Percentiles rank a stretch among this genome's conserved stretches.
Conservation (phyloP, 2,329 filamentous ascomycete genomes). For the Microdochium trichocladiopsis region DNA sequence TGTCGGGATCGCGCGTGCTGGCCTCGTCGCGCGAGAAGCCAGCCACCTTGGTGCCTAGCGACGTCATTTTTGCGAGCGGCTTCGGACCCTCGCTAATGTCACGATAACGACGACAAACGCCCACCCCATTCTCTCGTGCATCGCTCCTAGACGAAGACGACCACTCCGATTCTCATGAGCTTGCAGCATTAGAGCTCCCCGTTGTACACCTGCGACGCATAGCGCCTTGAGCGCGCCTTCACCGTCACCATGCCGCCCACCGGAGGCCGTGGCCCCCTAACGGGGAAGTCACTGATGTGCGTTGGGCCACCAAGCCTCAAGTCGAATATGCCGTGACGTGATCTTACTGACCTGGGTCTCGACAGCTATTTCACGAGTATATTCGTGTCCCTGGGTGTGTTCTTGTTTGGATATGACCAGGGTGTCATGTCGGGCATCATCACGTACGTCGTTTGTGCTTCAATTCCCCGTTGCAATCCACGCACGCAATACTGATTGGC, state of each 20-base stretch:
- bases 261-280: conserved; percentile 72
- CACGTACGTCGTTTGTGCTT: conserved; percentile 39
- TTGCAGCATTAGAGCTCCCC: neutral
- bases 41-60: too few relatives aligned
- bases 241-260: conserved; percentile 82
- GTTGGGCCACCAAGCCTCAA: conserved; percentile 11
- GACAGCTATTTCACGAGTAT: conserved; percentile 89
- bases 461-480: neutral
- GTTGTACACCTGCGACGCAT: neutral
- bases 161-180: neutral
- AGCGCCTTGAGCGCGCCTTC: conserved; percentile 53
- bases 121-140: neutral
- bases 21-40: too few relatives aligned
- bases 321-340: neutral
- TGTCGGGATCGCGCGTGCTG: too few relatives aligned
- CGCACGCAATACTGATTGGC: neutral
- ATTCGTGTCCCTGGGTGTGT: conserved; percentile 79
- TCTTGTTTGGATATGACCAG: conserved; percentile 85
- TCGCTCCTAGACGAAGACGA: neutral
- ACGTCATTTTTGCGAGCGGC: too few relatives aligned
- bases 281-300: conserved; percentile 90
- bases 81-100: too few relatives aligned
- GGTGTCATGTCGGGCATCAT: conserved; percentile 77
- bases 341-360: conserved; percentile 7
- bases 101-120: neutral